Conservation (phyloP, 768 basidiomycete species). For the Nidularia sp. region DNA sequence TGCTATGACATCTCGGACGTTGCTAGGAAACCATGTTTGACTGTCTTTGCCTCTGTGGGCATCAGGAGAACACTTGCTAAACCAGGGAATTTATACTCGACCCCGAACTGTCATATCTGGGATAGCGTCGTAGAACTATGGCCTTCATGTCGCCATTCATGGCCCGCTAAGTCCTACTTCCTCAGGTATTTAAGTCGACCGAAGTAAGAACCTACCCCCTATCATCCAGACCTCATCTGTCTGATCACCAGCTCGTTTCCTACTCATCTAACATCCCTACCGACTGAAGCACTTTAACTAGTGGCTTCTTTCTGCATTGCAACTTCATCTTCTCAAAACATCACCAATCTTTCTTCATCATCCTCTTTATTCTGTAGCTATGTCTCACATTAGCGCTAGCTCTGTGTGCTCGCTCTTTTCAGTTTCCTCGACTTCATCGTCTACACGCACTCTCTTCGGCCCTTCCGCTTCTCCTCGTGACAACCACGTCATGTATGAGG, state of each 20-base stretch:
- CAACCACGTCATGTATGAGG: slow-evolving; percentile 30
- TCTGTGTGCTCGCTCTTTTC: slow-evolving; percentile 20
- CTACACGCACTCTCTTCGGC: slow-evolving; percentile 5
- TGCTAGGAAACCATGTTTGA: slow-evolving; percentile 4
- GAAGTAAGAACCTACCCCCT: neutral
- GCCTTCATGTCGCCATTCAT: no score
- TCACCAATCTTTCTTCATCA: slow-evolving; percentile 5
- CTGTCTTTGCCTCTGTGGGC: slow-evolving; percentile 3
- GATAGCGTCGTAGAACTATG: no score
- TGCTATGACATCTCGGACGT: neutral
- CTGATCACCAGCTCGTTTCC: slow-evolving; percentile 12
- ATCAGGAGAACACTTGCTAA: slow-evolving; percentile 2
- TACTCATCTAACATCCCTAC: slow-evolving; percentile 7
- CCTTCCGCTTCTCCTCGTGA: slow-evolving; percentile 17
- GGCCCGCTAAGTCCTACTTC: no score
- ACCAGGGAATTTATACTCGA: neutral
- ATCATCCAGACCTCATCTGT: slow-evolving; percentile 1
- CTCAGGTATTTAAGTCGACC: no score
- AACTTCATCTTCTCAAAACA: neutral
- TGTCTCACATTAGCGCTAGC: slow-evolving; percentile 6
- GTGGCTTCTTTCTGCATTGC: slow-evolving; percentile 9
- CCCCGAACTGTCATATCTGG: neutral
- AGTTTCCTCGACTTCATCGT: slow-evolving; percentile 16
- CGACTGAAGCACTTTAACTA: slow-evolving; percentile 23
- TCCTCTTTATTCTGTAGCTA: neutral